A percentile compares a stretch with the other conserved stretches of the same genome.
Conservation (phyloP, 2,329 filamentous ascomycete genomes). For the Laburnicola sp. region DNA sequence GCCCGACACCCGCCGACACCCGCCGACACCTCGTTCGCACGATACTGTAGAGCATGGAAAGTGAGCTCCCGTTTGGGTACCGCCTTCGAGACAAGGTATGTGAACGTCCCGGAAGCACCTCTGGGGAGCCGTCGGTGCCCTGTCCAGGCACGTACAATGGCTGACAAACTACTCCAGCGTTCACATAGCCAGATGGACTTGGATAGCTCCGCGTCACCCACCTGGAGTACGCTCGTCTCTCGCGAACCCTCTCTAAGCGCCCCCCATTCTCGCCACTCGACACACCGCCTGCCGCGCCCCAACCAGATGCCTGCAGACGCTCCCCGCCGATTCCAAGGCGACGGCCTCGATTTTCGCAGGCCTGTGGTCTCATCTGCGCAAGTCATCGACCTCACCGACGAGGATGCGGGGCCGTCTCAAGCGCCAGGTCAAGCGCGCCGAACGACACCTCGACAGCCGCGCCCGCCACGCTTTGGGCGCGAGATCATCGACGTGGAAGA, state of each 20-base stretch:
- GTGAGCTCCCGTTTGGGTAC: conserved; percentile 35
- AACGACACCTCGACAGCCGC: conserved; percentile 33
- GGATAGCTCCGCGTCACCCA: conserved; percentile 31
- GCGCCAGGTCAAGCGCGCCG: conserved; percentile 13
- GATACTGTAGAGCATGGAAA: conserved; percentile 34
- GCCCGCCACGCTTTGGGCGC: conserved; percentile 48
- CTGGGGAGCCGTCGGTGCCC: conserved; percentile 8
- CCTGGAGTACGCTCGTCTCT: conserved; percentile 24
- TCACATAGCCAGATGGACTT: conserved; percentile 41
- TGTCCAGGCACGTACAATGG: conserved; percentile 9
- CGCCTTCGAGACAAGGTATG: conserved; percentile 42
- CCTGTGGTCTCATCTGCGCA: conserved; percentile 48
- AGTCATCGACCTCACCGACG: conserved; percentile 39
- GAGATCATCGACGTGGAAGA: conserved; percentile 51
- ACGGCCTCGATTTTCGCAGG: conserved; percentile 59
- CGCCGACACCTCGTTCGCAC: not conserved
- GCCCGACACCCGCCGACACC: not conserved
- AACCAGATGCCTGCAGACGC: conserved; percentile 34
- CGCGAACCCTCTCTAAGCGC: conserved; percentile 16
- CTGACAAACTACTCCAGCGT: conserved; percentile 32
- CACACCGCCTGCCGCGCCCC: conserved; percentile 25
- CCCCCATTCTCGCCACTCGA: conserved; percentile 18
- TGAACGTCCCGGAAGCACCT: conserved; percentile 13
- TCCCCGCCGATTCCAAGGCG: conserved; percentile 50
- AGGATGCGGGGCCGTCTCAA: conserved; percentile 26